Percentiles rank a stretch among this genome's conserved stretches.
These are phyloP conservation scores for Cadophora malorum DNA, from an alignment of 2,329 filamentous ascomycete genomes.

Conservation along the genomic window DNA sequence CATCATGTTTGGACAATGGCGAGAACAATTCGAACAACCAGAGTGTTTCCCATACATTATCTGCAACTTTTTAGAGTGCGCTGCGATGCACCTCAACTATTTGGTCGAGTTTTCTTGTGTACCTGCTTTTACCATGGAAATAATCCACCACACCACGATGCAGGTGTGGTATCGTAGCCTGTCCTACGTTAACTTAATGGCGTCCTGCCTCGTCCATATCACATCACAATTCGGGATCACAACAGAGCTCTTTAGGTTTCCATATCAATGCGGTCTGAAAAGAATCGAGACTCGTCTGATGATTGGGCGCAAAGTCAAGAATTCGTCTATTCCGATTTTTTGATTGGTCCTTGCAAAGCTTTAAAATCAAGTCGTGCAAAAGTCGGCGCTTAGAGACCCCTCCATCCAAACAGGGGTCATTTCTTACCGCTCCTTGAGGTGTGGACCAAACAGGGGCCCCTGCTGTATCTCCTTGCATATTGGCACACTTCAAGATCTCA, in stretches of 20 bases:
- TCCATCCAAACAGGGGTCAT: constrained; percentile 7
- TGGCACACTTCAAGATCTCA: constrained; percentile 12
- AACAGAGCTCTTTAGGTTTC: constrained; percentile 3
- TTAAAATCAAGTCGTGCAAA: background rate
- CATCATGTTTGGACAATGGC: constrained; percentile 16
- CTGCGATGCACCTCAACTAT: background rate
- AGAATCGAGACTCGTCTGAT: constrained; percentile 10
- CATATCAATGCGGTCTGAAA: constrained; percentile 17
- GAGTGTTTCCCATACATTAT: constrained; percentile 19
- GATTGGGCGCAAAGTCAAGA: constrained; percentile 17
- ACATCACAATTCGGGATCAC: constrained; percentile 21
- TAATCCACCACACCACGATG: constrained; percentile 18
- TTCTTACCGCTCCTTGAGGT: constrained; percentile 13
- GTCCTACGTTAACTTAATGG: constrained; percentile 36
- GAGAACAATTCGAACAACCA: constrained; percentile 8
- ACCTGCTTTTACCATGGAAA: constrained; percentile 18
- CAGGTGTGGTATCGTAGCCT: constrained; percentile 29
- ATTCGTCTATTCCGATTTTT: constrained; percentile 18
- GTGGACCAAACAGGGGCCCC: constrained; percentile 6
- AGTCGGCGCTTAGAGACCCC: constrained; percentile 19
- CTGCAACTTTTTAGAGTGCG: constrained; percentile 10
- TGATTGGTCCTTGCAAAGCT: constrained; percentile 8
- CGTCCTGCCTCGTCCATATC: constrained; percentile 16
- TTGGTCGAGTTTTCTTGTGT: constrained; percentile 3
- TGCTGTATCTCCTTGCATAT: constrained; percentile 2